phyloP scores from a whole-genome alignment of 2,329 filamentous ascomycete genomes.

The Davidsoniella neocaledoniae region DNA sequence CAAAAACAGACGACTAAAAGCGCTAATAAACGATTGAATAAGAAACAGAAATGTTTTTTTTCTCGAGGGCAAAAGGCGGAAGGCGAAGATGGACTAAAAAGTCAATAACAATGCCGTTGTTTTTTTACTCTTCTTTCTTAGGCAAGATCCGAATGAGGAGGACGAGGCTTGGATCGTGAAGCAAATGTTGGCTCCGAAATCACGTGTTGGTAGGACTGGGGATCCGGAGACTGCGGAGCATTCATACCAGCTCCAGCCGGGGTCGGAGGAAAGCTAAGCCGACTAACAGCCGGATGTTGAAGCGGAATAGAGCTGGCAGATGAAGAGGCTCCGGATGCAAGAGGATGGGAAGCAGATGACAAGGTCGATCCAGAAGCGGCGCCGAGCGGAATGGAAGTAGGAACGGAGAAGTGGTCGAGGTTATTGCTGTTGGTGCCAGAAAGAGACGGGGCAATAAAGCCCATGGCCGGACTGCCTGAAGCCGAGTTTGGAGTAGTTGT shows the following conservation, averaged over 20 bases:
- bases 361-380: too few relatives aligned
- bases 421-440: too few relatives aligned
- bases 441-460: conserved; percentile 1
- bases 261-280: too few relatives aligned
- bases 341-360: background rate
- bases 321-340: background rate
- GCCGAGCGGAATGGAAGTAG: too few relatives aligned
- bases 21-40: conserved; percentile 7
- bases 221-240: background rate
- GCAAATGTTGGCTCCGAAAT: background rate
- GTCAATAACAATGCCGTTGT: too few relatives aligned
- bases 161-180: background rate
- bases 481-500: conserved; percentile 3
- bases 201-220: background rate
- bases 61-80: too few relatives aligned
- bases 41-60: background rate
- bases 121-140: background rate
- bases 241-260: background rate
- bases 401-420: too few relatives aligned
- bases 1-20: conserved; percentile 2
- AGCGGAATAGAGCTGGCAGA: background rate
- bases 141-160: background rate
- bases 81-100: too few relatives aligned
- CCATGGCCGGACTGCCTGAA: conserved; percentile 7
- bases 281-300: too few relatives aligned